A percentile compares a stretch with the other conserved stretches of the same genome.
Evolutionary conservation across 2,329 filamentous ascomycete species (phyloP).

Genomic region (Gliomastix tumulicola): DNA sequence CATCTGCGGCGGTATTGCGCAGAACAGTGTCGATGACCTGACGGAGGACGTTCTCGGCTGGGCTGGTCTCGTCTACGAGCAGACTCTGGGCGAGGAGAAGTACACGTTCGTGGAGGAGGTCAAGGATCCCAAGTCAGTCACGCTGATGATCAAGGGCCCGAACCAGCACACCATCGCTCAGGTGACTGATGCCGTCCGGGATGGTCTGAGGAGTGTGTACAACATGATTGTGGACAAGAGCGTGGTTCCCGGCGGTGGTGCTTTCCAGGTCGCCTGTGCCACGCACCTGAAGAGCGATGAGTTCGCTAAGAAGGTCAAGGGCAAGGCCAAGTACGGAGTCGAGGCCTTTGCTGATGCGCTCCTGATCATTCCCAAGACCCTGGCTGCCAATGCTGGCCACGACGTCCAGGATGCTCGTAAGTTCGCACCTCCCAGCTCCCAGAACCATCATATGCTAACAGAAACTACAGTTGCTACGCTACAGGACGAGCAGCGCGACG

Average conservation of each 20-base stretch:
- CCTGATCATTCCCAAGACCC: slow-evolving; percentile 91
- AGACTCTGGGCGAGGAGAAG: slow-evolving; percentile 96
- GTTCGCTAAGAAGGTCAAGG: slow-evolving; percentile 88
- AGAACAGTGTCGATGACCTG: slow-evolving; percentile 95
- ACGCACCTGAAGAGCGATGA: slow-evolving; percentile 79
- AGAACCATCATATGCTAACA: slow-evolving; percentile 1
- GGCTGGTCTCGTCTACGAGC: slow-evolving; percentile 95
- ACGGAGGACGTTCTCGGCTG: slow-evolving; percentile 84
- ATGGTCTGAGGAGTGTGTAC: slow-evolving; percentile 93
- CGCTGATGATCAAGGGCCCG: slow-evolving; percentile 93
- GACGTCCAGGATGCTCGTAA: slow-evolving; percentile 92
- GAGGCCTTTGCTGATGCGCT: slow-evolving; percentile 92
- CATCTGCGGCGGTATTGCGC: slow-evolving; percentile 81
- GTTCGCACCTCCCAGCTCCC: slow-evolving; percentile 26
- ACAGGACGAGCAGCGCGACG: slow-evolving; percentile 79
- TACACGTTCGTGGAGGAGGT: slow-evolving; percentile 98
- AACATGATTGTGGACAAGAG: slow-evolving; percentile 99
- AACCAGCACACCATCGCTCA: slow-evolving; percentile 96
- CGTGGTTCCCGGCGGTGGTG: slow-evolving; percentile 88
- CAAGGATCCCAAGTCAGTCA: slow-evolving; percentile 97
- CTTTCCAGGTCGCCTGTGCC: slow-evolving; percentile 92
- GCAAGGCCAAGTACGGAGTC: slow-evolving; percentile 95
- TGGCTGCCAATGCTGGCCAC: slow-evolving; percentile 91
- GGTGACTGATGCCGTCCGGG: slow-evolving; percentile 91
- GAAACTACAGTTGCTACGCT: slow-evolving; percentile 63